These are phyloP conservation scores for Canavalia gladiata DNA, from an alignment of 306 rosid species.

Conservation along the genomic window DNA sequence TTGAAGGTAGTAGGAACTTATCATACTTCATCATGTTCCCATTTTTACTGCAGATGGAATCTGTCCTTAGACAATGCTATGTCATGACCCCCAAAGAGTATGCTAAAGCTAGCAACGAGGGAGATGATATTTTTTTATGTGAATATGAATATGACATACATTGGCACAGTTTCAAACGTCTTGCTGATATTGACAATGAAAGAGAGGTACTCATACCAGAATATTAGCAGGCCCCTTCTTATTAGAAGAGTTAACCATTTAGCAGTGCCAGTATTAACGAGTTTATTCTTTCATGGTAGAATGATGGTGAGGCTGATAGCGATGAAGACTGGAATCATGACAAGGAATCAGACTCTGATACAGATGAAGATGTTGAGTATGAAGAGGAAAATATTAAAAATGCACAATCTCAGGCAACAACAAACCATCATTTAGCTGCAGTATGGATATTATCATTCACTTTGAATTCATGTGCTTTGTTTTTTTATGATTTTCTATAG, in stretches of 20 bases:
- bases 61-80: constrained; percentile 79
- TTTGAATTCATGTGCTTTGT: constrained; percentile 18
- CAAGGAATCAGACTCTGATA: constrained; percentile 68
- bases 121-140: constrained; percentile 89
- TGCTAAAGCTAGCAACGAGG: constrained; percentile 72
- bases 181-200: constrained; percentile 75
- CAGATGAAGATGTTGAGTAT: constrained; percentile 75
- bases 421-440: constrained; percentile 73
- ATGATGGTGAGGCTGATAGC: constrained; percentile 63
- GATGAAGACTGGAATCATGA: constrained; percentile 80
- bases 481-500: constrained; percentile 45
- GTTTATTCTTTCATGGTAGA: constrained; percentile 59
- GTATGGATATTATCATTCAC: constrained; percentile 62
- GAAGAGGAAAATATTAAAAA: constrained; percentile 67
- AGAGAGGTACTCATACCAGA: constrained; percentile 60
- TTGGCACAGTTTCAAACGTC: constrained; percentile 92
- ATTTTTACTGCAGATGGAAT: constrained; percentile 74
- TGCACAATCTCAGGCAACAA: constrained; percentile 53
- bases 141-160: constrained; percentile 91
- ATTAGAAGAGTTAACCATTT: constrained; percentile 30
- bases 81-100: constrained; percentile 82
- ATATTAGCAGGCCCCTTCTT: constrained; percentile 35
- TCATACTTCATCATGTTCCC: constrained; percentile 34
- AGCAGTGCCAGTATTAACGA: constrained; percentile 13
- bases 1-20: constrained; percentile 33